Evolutionary conservation across 768 basidiomycete genomes (phyloP), one percentile per base, ranked within the genome.

Genomic region (Clavaria fumosa): DNA sequence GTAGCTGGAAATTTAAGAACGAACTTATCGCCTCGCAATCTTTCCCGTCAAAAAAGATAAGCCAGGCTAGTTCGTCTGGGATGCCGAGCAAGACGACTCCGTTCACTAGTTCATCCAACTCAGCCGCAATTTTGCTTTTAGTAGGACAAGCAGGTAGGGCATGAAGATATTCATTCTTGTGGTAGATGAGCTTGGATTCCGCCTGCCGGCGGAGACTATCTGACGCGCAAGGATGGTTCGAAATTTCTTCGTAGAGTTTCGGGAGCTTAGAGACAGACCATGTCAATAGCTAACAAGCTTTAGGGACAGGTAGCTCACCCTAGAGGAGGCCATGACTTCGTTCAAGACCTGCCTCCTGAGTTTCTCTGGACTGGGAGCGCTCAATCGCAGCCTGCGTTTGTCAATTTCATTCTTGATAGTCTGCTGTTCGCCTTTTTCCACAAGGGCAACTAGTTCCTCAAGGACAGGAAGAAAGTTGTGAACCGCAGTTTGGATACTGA

Each of bases 61-160:
- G 64, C 93, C 95, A 99, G 1, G 83, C 88, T 18, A 78, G 52
- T 49, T 85, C 78, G 47, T 95, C 80, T 0, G 75, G 70, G 6
- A 90, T 69, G 11, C 66, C 62, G 14, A 99, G 62, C 4, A 93
- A 56, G 2, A 95, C 69, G 21, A 75, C 71, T 2, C 89, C 90
- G 11, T 70, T 61, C 2, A 84, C 67, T 22, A 95, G 58, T 12
- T 72, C 70, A 28, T 85, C 72, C 7, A 95, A 62, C 45, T 85
- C 76, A 6, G 53, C 49, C n/a, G 72, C 58, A 6, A 80, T 50
- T 17, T 52, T 47, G 12, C 47, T 49, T 51, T 83, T 80, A 18
- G 58, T 50, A 3, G 53, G 48, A 21, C 56, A 49, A 4, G 60
- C 35, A 3, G 83, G 75, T 12, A 89, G 50, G 3, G 78, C 63